These are phyloP conservation scores for Talaromyces sp. DNA, from an alignment of 2,329 filamentous ascomycete species.

Conservation along the genomic window DNA sequence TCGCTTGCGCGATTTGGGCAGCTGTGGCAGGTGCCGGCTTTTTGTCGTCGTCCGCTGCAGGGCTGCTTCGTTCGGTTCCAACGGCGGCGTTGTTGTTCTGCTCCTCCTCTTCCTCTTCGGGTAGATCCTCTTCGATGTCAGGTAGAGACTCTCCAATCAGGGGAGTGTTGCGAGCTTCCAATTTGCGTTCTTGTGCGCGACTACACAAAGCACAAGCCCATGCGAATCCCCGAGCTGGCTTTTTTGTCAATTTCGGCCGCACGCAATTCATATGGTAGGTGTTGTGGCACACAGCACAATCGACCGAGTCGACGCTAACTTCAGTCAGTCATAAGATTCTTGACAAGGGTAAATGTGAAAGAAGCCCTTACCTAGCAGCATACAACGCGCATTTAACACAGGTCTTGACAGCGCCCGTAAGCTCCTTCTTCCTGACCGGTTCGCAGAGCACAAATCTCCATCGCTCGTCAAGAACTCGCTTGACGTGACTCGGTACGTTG, in stretches of 20 bases:
- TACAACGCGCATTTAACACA: constrained; percentile 92
- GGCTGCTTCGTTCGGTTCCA: constrained; percentile 64
- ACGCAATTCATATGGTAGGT: constrained; percentile 99
- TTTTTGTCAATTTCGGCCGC: constrained; percentile 85
- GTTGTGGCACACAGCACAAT: constrained; percentile 90
- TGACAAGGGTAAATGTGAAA: background rate
- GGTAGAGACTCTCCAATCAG: constrained; percentile 57
- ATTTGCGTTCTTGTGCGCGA: constrained; percentile 86
- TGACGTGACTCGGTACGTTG: constrained; percentile 92
- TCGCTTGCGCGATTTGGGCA: constrained; percentile 88
- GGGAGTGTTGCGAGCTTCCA: constrained; percentile 86
- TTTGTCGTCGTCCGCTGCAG: constrained; percentile 55
- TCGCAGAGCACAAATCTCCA: constrained; percentile 97
- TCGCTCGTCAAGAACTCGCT: constrained; percentile 90
- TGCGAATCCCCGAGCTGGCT: constrained; percentile 93
- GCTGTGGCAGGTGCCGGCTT: constrained; percentile 64
- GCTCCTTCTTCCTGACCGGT: constrained; percentile 87
- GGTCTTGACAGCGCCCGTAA: constrained; percentile 91
- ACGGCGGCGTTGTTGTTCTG: constrained; percentile 50
- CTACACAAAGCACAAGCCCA: constrained; percentile 98
- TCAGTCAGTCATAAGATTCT: background rate
- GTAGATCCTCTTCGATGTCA: constrained; percentile 63
- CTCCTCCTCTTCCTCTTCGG: constrained; percentile 68
- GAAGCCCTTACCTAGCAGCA: constrained; percentile 72
- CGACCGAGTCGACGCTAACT: constrained; percentile 82